Evolutionary conservation across 2,329 filamentous ascomycete species (phyloP), one percentile per base, ranked within the genome.

Genomic region (Aspergillus spinulosporus): DNA sequence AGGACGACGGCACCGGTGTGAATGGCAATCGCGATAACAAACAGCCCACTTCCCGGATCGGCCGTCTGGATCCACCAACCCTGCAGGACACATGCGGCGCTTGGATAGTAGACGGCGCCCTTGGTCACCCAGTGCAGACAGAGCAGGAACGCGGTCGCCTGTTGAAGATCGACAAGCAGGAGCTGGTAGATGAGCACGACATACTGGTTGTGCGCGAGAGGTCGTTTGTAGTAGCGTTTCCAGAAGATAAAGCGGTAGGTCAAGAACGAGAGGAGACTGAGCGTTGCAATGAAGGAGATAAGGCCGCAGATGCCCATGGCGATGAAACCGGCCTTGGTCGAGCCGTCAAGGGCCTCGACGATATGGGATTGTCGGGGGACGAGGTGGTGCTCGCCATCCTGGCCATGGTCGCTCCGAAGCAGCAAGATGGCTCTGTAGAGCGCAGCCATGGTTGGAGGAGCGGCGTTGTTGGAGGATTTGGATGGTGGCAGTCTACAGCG

Each of bases 161-260:
- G 79, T 58, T 79, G 76, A 12, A 81, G 64, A 65, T 81, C 79
- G n/a, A 77, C 77, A 3, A 81, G 62, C 4, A 81, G 70, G 5
- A 82, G 70, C 57, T 81, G 80, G 67, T 79, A 81, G 62, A 81
- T 80, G 46, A 82, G 73, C 15, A 81, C 68, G 42, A 81, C 73
- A 51, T 79, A 81, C 68, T 82, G 79, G 60, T 82, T 82, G 63
- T 79, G 74, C 14, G 76, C 75, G 36, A 81, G 75, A 44, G 78
- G 76, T 57, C 73, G 69, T 52, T 75, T 75, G 60, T 80, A 79
- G 59, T 78, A 75, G 54, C 69, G 74, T 36, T 75, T 68, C 79
- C 79, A 82, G 58, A 74, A 76, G 31, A 81, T 68, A 45, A 82
- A 68, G 15, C 78, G 76, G 59, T 80, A 76, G 4, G 78, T 80